A percentile compares a stretch with the other conserved stretches of the same genome.
phyloP scores from a whole-genome alignment of 371 early-diverging fungal genomes.

The Syncephalis plumigaleata region DNA sequence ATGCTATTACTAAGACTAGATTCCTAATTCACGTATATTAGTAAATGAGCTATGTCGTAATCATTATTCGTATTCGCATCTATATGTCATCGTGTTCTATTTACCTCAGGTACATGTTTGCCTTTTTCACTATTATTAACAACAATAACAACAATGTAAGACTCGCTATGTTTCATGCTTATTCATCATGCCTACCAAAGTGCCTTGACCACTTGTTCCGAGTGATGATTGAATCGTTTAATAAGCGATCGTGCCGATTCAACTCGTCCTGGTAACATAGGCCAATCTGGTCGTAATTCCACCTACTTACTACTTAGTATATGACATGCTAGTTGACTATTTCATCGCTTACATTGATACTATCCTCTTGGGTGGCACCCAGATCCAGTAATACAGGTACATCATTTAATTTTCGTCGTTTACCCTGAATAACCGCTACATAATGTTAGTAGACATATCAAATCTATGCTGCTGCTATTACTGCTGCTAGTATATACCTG shows the following conservation, averaged over 20 bases:
- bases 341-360: conserved; percentile 27
- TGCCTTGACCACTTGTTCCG: conserved; percentile 37
- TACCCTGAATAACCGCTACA: conserved; percentile 10
- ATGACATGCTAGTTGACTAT: conserved; percentile 2
- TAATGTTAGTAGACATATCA: not conserved
- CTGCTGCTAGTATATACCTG: conserved; percentile 25
- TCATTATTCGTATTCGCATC: too few relatives aligned
- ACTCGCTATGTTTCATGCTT: not conserved
- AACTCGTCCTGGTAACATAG: conserved; percentile 64
- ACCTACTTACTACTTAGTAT: conserved; percentile 13
- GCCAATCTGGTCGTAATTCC: conserved; percentile 72
- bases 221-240: conserved; percentile 76
- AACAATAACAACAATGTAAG: not conserved
- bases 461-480: not conserved
- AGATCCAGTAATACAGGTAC: conserved; percentile 57
- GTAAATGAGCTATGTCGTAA: too few relatives aligned
- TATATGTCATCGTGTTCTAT: not conserved
- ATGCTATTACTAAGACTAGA: conserved; percentile 28
- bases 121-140: not conserved
- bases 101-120: not conserved
- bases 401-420: conserved; percentile 21
- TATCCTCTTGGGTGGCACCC: conserved; percentile 63
- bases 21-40: conserved; percentile 8
- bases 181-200: not conserved
- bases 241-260: conserved; percentile 60